These are phyloP conservation scores for Panicum virgatum DNA, from an alignment of 202 grass and related monocot species.

Conservation along the genomic window DNA sequence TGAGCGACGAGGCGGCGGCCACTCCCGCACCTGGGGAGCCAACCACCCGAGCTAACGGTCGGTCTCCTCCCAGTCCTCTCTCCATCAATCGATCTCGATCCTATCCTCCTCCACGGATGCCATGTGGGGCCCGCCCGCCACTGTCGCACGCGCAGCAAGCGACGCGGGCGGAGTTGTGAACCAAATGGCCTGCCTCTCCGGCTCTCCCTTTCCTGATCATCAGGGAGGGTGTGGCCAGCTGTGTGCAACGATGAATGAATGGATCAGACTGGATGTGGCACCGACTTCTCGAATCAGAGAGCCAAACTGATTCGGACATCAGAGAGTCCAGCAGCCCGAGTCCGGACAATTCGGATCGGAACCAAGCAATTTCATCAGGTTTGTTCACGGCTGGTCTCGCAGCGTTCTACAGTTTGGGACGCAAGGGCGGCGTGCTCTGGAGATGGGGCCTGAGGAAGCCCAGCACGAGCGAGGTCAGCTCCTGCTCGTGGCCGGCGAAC, in stretches of 20 bases:
- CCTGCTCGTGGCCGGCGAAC: conserved; percentile 56
- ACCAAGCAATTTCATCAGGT: background rate
- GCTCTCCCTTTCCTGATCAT: background rate
- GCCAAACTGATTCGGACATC: background rate
- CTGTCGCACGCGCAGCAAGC: background rate
- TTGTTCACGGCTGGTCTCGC: background rate
- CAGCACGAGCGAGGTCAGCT: conserved; percentile 51
- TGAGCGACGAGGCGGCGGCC: conserved; percentile 46
- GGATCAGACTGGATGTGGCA: background rate
- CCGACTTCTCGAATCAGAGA: background rate
- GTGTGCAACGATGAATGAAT: background rate
- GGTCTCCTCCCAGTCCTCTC: no score
- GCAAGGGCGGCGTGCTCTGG: background rate
- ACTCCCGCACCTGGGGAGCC: no score
- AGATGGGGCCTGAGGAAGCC: conserved; percentile 53
- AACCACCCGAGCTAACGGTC: no score
- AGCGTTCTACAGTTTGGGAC: conserved; percentile 38
- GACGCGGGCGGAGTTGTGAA: background rate
- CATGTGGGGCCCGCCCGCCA: background rate
- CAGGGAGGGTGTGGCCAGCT: background rate
- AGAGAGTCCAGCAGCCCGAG: no score
- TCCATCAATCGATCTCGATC: background rate
- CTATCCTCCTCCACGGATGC: background rate
- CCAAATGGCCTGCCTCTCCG: no score
- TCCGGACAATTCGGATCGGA: conserved; percentile 8